Conservation (phyloP, 208 protist species). For the Acanthamoeba healyi region DNA sequence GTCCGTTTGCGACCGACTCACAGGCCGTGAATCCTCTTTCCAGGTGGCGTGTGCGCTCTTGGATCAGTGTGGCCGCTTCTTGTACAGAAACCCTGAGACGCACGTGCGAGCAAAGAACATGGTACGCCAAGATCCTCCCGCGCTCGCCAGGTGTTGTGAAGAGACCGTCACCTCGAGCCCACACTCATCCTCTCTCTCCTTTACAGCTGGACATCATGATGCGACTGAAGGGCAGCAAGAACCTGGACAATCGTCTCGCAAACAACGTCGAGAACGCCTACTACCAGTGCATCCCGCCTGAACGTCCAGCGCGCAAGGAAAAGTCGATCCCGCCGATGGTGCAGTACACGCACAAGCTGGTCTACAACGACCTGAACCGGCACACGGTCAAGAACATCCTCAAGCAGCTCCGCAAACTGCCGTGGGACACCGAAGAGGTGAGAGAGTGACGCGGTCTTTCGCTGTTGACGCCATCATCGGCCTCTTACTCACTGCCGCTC, state of each 20-base stretch:
- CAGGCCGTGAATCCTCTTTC: too few relatives aligned
- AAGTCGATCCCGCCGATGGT: slow-evolving; percentile 75
- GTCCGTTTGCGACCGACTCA: too few relatives aligned
- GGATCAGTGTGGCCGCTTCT: slow-evolving; percentile 87
- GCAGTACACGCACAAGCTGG: slow-evolving; percentile 82
- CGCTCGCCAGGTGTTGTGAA: neutral
- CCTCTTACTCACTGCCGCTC: neutral
- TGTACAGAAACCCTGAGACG: slow-evolving; percentile 84
- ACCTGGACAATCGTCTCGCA: slow-evolving; percentile 76
- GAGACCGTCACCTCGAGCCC: neutral
- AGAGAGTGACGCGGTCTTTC: neutral
- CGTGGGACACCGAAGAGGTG: slow-evolving; percentile 77
- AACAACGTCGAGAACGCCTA: slow-evolving; percentile 85
- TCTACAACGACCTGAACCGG: slow-evolving; percentile 78
- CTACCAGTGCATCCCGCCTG: slow-evolving; percentile 82
- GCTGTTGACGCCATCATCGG: too few relatives aligned
- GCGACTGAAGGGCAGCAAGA: slow-evolving; percentile 84
- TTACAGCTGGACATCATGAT: slow-evolving; percentile 83
- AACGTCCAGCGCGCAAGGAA: slow-evolving; percentile 69
- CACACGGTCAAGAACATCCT: slow-evolving; percentile 76
- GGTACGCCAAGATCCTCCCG: slow-evolving; percentile 13
- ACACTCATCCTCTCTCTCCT: too few relatives aligned
- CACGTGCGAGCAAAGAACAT: slow-evolving; percentile 84
- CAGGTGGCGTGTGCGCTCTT: slow-evolving; percentile 87
- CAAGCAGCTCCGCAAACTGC: slow-evolving; percentile 82